Percentiles rank a stretch among this genome's conserved stretches.
Evolutionary conservation across 179 eudicot species (phyloP).

Genomic region (Sideroxylon spinosum): DNA sequence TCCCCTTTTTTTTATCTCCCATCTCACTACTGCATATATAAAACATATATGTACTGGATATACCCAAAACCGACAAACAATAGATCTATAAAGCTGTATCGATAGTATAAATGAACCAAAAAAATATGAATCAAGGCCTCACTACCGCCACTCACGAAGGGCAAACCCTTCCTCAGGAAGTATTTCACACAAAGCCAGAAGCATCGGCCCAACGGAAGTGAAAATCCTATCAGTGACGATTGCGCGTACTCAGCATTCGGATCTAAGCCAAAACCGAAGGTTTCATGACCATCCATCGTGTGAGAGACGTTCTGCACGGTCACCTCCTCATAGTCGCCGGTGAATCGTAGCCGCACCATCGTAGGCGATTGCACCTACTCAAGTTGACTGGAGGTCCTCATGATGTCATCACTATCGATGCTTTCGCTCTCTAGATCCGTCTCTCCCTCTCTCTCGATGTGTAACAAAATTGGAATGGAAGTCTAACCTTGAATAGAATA

Average conservation of each 20-base stretch:
- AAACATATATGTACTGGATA: too few species aligned
- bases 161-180: conserved; percentile 61
- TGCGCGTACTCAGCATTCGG: conserved; percentile 19
- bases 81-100: conserved; percentile 1
- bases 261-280: conserved; percentile 35
- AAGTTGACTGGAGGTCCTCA: conserved; percentile 27
- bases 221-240: conserved; percentile 48
- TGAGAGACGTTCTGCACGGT: conserved; percentile 34
- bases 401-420: conserved; percentile 40
- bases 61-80: neutral
- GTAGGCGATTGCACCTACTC: too few species aligned
- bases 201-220: conserved; percentile 63
- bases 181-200: conserved; percentile 76
- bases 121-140: conserved; percentile 1
- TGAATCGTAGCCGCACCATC: conserved; percentile 32
- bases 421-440: conserved; percentile 20
- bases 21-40: too few species aligned
- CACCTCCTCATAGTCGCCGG: conserved; percentile 39
- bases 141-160: conserved; percentile 91
- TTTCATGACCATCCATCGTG: conserved; percentile 26
- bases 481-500: too few species aligned
- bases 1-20: too few species aligned
- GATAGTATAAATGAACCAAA: neutral
- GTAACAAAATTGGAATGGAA: neutral
- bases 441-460: neutral